Base-by-base conservation (phyloP, 257 asterid species). In the Lavandula angustifolia region DNA sequence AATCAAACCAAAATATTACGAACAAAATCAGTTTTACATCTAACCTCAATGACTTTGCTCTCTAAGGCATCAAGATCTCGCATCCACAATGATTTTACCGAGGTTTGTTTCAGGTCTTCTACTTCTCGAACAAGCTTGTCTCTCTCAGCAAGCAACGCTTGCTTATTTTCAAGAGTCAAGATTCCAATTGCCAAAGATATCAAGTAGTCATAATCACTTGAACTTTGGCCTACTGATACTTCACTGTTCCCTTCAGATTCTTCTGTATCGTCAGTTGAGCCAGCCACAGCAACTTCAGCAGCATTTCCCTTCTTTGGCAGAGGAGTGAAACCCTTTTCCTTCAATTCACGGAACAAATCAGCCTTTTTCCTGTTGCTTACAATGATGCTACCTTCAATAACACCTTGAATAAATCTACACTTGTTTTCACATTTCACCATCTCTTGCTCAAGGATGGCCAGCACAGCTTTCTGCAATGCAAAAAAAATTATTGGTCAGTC, bases 201-300 rank as follows among this genome's bases (percentile, higher is more conserved):
- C 84, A 94, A 75, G 75, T 94, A 94, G 66, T 94, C 99, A 81
- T 90, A 90, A 75, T 94, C 99, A 73, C 90, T 66, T 3, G 92
- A 84, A 51, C 79, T 96, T 53, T 53, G 75, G 46, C 65, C 75
- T 4, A 75, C 67, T 29, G 67, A 66, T 31, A 54, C 76, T 17
- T 75, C 89, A 22, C 59, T 32, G 74, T 37, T 80, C 75, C 80
- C 94, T 58, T 82, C 95, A 6, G 80, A 64, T 71, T 90, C 99
- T 65, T 87, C 95, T 0, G 80, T 51, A 54, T 81, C 91, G 14
- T 94, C 90, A 29, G 57, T 66, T 34, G 90, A 52, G 16, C 92
- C 97, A 66, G 90, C 97, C 54, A 84, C 76, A 43, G 76, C 78
- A 38, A 89, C 80, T 49, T 82, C 99, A 34, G 66, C 71, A 17